A percentile compares a stretch with the other conserved stretches of the same genome.
Conservation (phyloP, 2,329 filamentous ascomycete species). For the Phaeophleospora eucalypticola region DNA sequence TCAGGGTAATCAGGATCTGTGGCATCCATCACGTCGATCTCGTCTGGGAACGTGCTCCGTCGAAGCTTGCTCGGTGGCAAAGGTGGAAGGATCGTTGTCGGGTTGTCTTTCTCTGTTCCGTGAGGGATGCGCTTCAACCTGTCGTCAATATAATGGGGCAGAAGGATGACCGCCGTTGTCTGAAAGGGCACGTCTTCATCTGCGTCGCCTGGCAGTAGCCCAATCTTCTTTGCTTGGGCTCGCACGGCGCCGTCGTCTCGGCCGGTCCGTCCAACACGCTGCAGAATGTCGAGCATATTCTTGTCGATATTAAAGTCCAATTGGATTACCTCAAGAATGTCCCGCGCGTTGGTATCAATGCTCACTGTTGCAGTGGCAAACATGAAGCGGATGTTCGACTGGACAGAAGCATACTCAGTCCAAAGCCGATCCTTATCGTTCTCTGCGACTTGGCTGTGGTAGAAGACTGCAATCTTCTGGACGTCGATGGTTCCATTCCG, state of each 20-base stretch:
- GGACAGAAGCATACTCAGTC: neutral
- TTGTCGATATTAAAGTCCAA: neutral
- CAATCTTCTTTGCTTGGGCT: neutral
- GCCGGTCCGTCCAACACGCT: neutral
- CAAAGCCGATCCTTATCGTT: neutral
- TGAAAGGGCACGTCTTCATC: too few species aligned
- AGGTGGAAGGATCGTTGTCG: too few species aligned
- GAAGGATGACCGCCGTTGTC: too few species aligned
- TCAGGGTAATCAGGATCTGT: too few species aligned
- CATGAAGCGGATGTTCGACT: neutral
- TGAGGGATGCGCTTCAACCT: too few species aligned
- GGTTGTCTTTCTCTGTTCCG: too few species aligned
- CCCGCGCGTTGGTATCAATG: neutral
- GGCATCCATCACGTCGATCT: too few species aligned
- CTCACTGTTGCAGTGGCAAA: neutral
- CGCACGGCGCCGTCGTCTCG: neutral
- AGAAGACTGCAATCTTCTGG: neutral
- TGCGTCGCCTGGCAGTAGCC: too few species aligned
- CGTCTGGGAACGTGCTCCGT: too few species aligned
- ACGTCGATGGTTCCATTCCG: neutral
- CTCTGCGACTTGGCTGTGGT: neutral
- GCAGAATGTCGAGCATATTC: neutral
- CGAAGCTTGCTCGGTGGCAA: too few species aligned
- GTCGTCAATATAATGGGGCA: too few species aligned
- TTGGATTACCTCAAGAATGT: neutral